Base-by-base conservation (phyloP, 768 basidiomycete genomes). In the Leucocoprinus birnbaumii region DNA sequence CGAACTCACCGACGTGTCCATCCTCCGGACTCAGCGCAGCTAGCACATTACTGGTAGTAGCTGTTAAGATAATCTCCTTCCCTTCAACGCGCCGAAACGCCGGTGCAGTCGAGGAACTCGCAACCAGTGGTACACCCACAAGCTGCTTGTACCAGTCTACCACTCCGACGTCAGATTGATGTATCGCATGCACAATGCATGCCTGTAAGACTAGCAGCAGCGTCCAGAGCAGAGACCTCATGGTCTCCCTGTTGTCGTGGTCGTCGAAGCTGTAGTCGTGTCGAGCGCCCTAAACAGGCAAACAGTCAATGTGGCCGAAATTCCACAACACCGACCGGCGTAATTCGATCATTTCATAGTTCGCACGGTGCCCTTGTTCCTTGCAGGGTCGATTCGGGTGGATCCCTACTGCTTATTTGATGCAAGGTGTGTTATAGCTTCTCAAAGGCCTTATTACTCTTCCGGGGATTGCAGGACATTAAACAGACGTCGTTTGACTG, bases 61-160 rank as follows among this genome's bases (percentile, higher is more conserved):
- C 84, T 2, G 84, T 79, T 37, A 91, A 64, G 18, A 93, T 65
- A n/a, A 86, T 58, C 57, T 75, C 82, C 55, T 73, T 66, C 26
- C 66, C 65, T 25, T 63, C 66, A 9, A 73, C 65, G 34, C 69
- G 62, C 59, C 82, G 80, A 60, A 93, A 85, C 8, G 75, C 66
- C 0, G 93, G 92, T 5, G 86, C 73, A 1, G 80, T 80, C 16
- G 75, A 63, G 0, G 61, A 65, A 2, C 82, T 75, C 8, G 75
- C 71, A 31, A 77, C 68, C 3, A 86, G 73, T 0, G 92, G 90
- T 3, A 87, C 79, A 14, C 94, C 94, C 53, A 92, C 73, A 25
- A 88, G 79, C 13, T 77, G 69, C 61, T 84, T 89, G 69, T 97
- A 80, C 94, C 94, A 98, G 74, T 96, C 94, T 43, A 94, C 79